A percentile compares a stretch with the other conserved stretches of the same genome.
Evolutionary conservation across 306 rosid species (phyloP).

Genomic region (Casuarina equisetifolia): DNA sequence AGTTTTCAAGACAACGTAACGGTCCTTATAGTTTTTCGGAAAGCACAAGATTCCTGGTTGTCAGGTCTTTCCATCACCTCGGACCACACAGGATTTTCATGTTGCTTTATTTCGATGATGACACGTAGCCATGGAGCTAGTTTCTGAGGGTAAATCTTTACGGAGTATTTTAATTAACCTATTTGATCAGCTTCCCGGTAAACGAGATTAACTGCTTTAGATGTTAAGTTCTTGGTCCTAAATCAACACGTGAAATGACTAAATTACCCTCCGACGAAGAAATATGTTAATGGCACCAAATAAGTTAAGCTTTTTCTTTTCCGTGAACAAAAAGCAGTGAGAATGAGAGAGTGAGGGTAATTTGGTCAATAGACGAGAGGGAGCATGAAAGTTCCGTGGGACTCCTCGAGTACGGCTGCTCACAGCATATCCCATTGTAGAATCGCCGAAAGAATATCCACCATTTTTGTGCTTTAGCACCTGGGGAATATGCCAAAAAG

Average conservation of each 20-base stretch:
- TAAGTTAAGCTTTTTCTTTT: too few species aligned
- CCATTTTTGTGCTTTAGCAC: slow-evolving; percentile 33
- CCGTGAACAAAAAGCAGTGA: too few species aligned
- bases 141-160: not conserved
- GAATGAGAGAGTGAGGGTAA: slow-evolving; percentile 8
- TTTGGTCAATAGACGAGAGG: slow-evolving; percentile 18
- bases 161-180: too few species aligned
- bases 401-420: not conserved
- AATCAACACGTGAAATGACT: too few species aligned
- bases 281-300: too few species aligned
- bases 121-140: not conserved
- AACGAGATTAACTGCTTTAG: not conserved
- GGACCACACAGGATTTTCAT: not conserved
- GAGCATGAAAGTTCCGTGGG: not conserved
- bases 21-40: slow-evolving; percentile 40
- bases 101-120: too few species aligned
- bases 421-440: slow-evolving; percentile 47
- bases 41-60: slow-evolving; percentile 2
- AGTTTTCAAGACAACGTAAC: not conserved
- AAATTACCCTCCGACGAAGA: too few species aligned
- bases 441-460: slow-evolving; percentile 69
- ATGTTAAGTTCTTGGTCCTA: too few species aligned
- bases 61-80: slow-evolving; percentile 3
- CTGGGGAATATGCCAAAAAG: slow-evolving; percentile 62
- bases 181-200: not conserved